Percentiles rank a stretch among this genome's conserved stretches.
phyloP scores from a whole-genome alignment of 2,329 filamentous ascomycete species.

The Talaromyces piceae region DNA sequence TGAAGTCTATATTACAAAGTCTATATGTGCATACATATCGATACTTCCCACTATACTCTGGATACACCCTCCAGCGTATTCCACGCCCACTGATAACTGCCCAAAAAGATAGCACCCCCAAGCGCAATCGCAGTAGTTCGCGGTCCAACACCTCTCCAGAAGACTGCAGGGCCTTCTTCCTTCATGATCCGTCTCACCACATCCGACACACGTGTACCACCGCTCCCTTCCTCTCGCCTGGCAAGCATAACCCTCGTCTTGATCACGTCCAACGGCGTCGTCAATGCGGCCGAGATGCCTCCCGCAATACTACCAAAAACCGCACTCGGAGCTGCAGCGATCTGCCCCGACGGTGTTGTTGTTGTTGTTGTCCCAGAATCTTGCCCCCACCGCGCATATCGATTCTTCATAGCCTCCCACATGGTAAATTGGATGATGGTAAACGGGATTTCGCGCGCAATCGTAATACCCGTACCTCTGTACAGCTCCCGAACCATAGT shows the following conservation, averaged over 20 bases:
- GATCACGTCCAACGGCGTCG: conserved; percentile 89
- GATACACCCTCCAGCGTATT: conserved; percentile 64
- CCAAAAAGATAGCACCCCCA: conserved; percentile 88
- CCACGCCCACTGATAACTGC: conserved; percentile 82
- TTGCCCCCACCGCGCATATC: conserved; percentile 29
- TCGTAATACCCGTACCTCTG: conserved; percentile 82
- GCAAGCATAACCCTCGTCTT: conserved; percentile 97
- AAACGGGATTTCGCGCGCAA: conserved; percentile 94
- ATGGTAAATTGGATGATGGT: conserved; percentile 95
- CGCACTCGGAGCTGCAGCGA: conserved; percentile 71
- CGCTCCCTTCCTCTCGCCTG: conserved; percentile 46
- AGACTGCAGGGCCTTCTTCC: conserved; percentile 38
- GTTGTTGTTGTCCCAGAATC: conserved; percentile 21
- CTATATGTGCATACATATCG: background rate
- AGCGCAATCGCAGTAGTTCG: conserved; percentile 91
- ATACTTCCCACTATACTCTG: too few relatives aligned
- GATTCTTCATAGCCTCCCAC: conserved; percentile 82
- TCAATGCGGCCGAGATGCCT: conserved; percentile 76
- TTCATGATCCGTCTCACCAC: conserved; percentile 59
- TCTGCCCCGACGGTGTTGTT: conserved; percentile 29
- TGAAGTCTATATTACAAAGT: background rate
- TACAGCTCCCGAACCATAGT: conserved; percentile 81
- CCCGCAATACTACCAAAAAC: conserved; percentile 78
- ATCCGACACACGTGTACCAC: conserved; percentile 36
- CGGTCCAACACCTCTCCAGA: conserved; percentile 57